Evolutionary conservation across 371 early-diverging fungal species (phyloP).

Genomic region (Apophysomyces variabilis): DNA sequence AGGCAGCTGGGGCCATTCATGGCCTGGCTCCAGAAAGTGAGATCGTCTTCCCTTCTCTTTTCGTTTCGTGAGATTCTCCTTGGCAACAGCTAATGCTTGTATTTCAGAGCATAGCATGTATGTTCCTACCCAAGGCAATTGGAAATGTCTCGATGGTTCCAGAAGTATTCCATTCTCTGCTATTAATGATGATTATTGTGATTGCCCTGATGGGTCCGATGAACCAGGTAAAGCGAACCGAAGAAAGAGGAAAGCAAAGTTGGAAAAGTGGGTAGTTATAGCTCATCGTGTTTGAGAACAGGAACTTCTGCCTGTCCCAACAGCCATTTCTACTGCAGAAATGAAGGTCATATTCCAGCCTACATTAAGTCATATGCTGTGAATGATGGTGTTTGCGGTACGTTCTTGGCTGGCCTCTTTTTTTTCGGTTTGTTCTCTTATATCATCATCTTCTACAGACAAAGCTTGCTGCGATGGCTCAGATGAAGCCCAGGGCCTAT

Average conservation of each 20-base stretch:
- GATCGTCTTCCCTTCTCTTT: conserved; percentile 10
- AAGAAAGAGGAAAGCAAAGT: background rate
- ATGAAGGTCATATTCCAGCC: conserved; percentile 75
- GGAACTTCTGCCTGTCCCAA: conserved; percentile 92
- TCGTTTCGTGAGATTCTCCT: conserved; percentile 1
- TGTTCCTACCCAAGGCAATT: conserved; percentile 47
- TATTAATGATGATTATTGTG: conserved; percentile 96
- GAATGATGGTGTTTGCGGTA: conserved; percentile 94
- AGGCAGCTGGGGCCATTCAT: conserved; percentile 20
- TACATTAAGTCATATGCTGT: conserved; percentile 75
- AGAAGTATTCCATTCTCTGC: conserved; percentile 65
- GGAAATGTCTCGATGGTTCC: conserved; percentile 80
- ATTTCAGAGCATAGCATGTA: conserved; percentile 43
- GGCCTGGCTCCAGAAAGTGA: conserved; percentile 45
- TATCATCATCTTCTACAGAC: conserved; percentile 44
- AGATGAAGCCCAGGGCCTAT: conserved; percentile 78
- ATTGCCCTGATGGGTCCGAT: conserved; percentile 94
- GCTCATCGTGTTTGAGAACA: conserved; percentile 21
- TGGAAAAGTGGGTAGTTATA: background rate
- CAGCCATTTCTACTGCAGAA: conserved; percentile 80
- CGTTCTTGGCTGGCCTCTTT: conserved; percentile 8
- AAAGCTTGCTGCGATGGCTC: conserved; percentile 94
- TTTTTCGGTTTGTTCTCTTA: background rate
- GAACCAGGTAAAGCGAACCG: conserved; percentile 76
- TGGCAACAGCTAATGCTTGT: background rate